These are phyloP conservation scores for Neurospora sp. DNA, from an alignment of 495 filamentous ascomycete genomes.

Conservation along the genomic window DNA sequence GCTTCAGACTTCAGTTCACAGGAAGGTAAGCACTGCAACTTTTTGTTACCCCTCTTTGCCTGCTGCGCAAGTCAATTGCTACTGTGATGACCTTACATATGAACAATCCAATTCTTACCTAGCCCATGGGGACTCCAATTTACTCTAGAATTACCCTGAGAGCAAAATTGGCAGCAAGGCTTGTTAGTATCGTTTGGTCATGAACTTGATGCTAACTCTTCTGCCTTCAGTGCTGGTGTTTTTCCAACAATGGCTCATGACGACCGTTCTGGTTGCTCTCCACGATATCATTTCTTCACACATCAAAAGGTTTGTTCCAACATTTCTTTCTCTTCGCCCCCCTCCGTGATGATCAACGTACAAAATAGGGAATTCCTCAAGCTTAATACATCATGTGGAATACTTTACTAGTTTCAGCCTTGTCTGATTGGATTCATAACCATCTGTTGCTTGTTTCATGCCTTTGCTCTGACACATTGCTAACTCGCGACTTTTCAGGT, in stretches of 20 bases:
- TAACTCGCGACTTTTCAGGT: slow-evolving; percentile 42
- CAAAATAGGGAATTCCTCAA: slow-evolving; percentile 84
- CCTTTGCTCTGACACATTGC: slow-evolving; percentile 19
- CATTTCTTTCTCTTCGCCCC: slow-evolving; percentile 13
- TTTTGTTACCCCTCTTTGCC: slow-evolving; percentile 11
- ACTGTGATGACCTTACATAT: slow-evolving; percentile 44
- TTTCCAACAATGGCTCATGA: background rate
- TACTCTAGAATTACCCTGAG: slow-evolving; percentile 66
- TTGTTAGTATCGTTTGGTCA: background rate
- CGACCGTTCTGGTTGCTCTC: background rate
- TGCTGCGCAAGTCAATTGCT: slow-evolving; percentile 12
- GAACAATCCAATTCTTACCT: slow-evolving; percentile 83
- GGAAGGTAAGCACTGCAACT: slow-evolving; percentile 1
- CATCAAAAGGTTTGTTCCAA: slow-evolving; percentile 47
- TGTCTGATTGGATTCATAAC: slow-evolving; percentile 59
- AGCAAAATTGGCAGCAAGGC: slow-evolving; percentile 16
- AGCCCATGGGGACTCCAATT: slow-evolving; percentile 51
- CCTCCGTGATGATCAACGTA: slow-evolving; percentile 71
- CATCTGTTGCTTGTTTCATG: slow-evolving; percentile 16
- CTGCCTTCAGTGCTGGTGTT: slow-evolving; percentile 11
- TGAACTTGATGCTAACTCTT: slow-evolving; percentile 11
- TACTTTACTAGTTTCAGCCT: slow-evolving; percentile 82
- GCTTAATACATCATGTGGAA: slow-evolving; percentile 84
- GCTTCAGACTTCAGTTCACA: slow-evolving; percentile 22
- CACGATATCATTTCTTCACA: background rate